phyloP scores from a whole-genome alignment of 2,329 filamentous ascomycete genomes.

The Bretziella fagacearum region DNA sequence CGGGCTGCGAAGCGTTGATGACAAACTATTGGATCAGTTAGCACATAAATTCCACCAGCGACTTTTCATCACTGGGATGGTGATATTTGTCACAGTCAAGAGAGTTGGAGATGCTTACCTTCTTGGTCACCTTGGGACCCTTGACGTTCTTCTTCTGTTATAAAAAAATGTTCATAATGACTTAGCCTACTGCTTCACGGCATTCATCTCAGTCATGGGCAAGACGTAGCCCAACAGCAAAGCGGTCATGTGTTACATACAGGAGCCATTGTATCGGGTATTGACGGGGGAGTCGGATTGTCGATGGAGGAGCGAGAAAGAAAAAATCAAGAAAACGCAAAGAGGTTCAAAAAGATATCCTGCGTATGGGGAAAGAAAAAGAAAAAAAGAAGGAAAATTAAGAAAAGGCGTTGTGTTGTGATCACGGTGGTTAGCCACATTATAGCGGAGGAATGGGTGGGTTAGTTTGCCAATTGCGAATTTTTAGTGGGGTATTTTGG shows the following conservation, averaged over 20 bases:
- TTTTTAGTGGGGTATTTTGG: slow-evolving; percentile 9
- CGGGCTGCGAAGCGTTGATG: slow-evolving; percentile 98
- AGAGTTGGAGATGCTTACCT: slow-evolving; percentile 34
- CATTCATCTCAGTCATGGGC: slow-evolving; percentile 21
- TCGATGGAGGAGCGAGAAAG: slow-evolving; percentile 2
- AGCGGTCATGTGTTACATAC: slow-evolving; percentile 67
- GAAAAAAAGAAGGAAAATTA: neutral
- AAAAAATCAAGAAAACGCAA: slow-evolving; percentile 30
- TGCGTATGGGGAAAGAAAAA: slow-evolving; percentile 39
- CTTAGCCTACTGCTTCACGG: slow-evolving; percentile 91
- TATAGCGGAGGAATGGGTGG: neutral
- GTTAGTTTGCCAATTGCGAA: neutral
- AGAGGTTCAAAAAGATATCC: slow-evolving; percentile 53
- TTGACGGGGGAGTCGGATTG: slow-evolving; percentile 14
- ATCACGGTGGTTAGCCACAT: neutral
- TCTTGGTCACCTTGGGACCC: slow-evolving; percentile 63
- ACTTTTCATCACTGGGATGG: neutral
- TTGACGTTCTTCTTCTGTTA: slow-evolving; percentile 52
- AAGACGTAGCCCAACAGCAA: slow-evolving; percentile 70
- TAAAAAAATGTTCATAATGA: slow-evolving; percentile 33
- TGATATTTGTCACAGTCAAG: slow-evolving; percentile 34
- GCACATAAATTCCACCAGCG: neutral
- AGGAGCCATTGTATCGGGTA: slow-evolving; percentile 55
- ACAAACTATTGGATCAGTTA: slow-evolving; percentile 51
- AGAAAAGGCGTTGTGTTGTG: neutral